Evolutionary conservation across 1,284 basidiomycete species (phyloP), one percentile per base, ranked within the genome.

Genomic region (Melampsora americana): DNA sequence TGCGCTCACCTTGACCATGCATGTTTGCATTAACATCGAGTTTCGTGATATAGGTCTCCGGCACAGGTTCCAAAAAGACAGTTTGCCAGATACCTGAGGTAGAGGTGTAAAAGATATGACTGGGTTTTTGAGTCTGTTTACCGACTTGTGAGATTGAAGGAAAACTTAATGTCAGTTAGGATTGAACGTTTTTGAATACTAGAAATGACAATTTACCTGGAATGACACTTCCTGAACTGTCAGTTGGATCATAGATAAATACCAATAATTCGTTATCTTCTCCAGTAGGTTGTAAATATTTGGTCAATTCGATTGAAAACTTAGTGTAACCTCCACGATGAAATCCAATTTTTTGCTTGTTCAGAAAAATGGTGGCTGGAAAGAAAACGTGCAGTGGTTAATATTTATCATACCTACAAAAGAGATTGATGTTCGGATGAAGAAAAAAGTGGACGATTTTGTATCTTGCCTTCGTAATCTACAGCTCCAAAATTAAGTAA

Each of bases 61-160:
- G 70, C 11, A 66, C 69, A 60, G 69, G 72, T 73, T 77, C 77
- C 11, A 77, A 66, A 23, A 66, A 77, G n/a, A 74, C 77, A 0
- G 69, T 44, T 42, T 77, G 77, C 77, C 77, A 77, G 18, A 77
- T 77, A 20, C 77, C 77, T n/a, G 71, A 60, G 35, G 48, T 68
- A 18, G 77, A 61, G 39, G 71, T 74, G 66, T 77, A 75, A 39
- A 76, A 69, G 28, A 76, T 68, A 61, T 70, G 74, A 6, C 23
- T 35, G 1, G 67, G 56, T 35, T 64, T 50, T 12, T 62, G 35
- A 42, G 66, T 56, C 59, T 76, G 66, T 44, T 76, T 69, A 11
- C 66, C 74, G 16, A 69, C 74, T 76, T 18, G 39, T 7, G 9
- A 53, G 6, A 5, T 6, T 20, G 0, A 28, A 23, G 1, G 11